A percentile compares a stretch with the other conserved stretches of the same genome.
These are phyloP conservation scores for Adiantum capillusveneris DNA, from an alignment of 75 land plant species.

Conservation along the genomic window DNA sequence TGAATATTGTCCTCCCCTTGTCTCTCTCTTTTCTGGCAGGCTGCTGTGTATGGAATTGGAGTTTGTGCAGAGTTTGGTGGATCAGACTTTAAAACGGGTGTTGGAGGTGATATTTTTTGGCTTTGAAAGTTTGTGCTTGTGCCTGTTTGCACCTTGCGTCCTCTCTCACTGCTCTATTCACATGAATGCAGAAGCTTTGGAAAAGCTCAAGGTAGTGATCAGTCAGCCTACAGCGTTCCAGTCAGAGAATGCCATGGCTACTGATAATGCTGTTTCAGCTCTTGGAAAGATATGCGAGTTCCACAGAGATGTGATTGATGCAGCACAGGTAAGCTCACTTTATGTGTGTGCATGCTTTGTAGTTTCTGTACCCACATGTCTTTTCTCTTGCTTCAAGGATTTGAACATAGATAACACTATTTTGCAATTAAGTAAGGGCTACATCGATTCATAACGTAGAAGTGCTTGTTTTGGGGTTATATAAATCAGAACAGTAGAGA, in stretches of 20 bases:
- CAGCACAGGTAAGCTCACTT: constrained; percentile 25
- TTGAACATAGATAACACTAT: too few species aligned
- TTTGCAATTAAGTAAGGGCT: too few species aligned
- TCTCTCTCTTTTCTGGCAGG: constrained; percentile 13
- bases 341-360: neutral
- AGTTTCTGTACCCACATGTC: too few species aligned
- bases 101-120: constrained; percentile 25
- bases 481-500: too few species aligned
- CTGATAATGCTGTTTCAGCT: constrained; percentile 51
- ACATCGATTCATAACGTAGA: too few species aligned
- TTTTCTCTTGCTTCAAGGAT: too few species aligned
- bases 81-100: constrained; percentile 30
- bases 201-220: constrained; percentile 33
- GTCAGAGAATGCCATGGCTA: constrained; percentile 37
- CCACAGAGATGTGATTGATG: constrained; percentile 43
- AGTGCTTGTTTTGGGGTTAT: too few species aligned
- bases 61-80: constrained; percentile 53
- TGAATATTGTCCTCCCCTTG: too few species aligned
- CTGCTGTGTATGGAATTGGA: constrained; percentile 51
- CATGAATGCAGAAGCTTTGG: constrained; percentile 25
- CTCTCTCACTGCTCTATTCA: neutral
- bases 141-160: too few species aligned
- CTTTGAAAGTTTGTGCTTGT: too few species aligned
- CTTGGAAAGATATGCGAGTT: constrained; percentile 45
- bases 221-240: constrained; percentile 37